These are phyloP conservation scores for Pleurotus salmoneostramineus DNA, from an alignment of 768 basidiomycete genomes.

Conservation along the genomic window DNA sequence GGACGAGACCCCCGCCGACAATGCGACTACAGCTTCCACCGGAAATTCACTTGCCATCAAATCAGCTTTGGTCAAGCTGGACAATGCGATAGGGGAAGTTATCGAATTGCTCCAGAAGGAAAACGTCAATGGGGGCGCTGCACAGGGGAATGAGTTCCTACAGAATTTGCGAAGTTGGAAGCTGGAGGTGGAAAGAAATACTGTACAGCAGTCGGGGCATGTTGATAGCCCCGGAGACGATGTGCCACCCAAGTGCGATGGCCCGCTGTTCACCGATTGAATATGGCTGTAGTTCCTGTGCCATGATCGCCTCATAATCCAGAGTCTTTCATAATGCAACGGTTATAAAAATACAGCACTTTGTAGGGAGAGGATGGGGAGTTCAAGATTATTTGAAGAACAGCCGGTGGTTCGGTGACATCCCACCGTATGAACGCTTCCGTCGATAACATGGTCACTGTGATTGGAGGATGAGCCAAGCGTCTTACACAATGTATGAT, in stretches of 20 bases:
- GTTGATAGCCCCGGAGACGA: not conserved
- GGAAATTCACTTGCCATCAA: slow-evolving; percentile 47
- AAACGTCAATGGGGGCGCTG: slow-evolving; percentile 28
- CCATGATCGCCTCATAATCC: not conserved
- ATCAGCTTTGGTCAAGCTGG: slow-evolving; percentile 37
- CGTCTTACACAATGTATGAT: too few relatives aligned
- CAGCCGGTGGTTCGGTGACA: too few relatives aligned
- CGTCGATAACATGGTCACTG: too few relatives aligned
- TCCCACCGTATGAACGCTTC: too few relatives aligned
- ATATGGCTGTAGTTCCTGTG: not conserved
- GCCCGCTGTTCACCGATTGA: slow-evolving; percentile 23
- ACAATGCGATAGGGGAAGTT: slow-evolving; percentile 36
- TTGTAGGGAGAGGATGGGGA: too few relatives aligned
- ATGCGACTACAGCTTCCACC: slow-evolving; percentile 23
- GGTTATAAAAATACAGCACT: too few relatives aligned
- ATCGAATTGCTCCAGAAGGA: slow-evolving; percentile 42
- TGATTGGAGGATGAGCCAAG: too few relatives aligned
- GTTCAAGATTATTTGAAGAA: too few relatives aligned
- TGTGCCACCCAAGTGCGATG: slow-evolving; percentile 13
- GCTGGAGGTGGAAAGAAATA: slow-evolving; percentile 32
- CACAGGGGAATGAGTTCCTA: slow-evolving; percentile 28
- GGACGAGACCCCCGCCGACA: slow-evolving; percentile 16
- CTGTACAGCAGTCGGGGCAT: slow-evolving; percentile 13
- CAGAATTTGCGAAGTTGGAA: slow-evolving; percentile 39
- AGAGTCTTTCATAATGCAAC: too few relatives aligned